Evolutionary conservation across 2,329 filamentous ascomycete genomes (phyloP).

Genomic region (Aspergillus fischeri): DNA sequence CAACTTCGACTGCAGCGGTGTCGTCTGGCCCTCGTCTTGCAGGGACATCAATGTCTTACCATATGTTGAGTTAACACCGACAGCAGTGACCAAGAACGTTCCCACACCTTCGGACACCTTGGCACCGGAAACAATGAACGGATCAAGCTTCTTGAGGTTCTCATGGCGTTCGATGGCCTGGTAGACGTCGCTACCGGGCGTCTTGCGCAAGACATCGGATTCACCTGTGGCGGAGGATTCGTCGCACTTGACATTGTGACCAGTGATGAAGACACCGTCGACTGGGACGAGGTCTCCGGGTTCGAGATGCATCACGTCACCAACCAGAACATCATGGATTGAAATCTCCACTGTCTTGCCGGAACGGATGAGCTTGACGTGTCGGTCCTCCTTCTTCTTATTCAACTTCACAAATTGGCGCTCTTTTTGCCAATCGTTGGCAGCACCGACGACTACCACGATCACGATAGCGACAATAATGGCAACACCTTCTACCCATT

Average conservation of each 20-base stretch:
- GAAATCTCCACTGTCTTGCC: slow-evolving; percentile 66
- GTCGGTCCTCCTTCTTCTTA: slow-evolving; percentile 71
- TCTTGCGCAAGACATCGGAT: slow-evolving; percentile 68
- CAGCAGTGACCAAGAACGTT: slow-evolving; percentile 69
- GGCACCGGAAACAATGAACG: slow-evolving; percentile 75
- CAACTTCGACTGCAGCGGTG: slow-evolving; percentile 72
- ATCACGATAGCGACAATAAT: slow-evolving; percentile 73
- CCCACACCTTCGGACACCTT: slow-evolving; percentile 74
- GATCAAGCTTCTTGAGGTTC: slow-evolving; percentile 63
- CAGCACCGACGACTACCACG: slow-evolving; percentile 71
- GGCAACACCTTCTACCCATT: slow-evolving; percentile 79
- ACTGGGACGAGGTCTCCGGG: slow-evolving; percentile 69
- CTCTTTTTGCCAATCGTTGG: slow-evolving; percentile 80
- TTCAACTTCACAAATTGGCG: slow-evolving; percentile 76
- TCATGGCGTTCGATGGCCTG: slow-evolving; percentile 59
- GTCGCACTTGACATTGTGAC: slow-evolving; percentile 64
- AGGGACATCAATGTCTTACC: slow-evolving; percentile 77
- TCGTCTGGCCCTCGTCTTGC: slow-evolving; percentile 71
- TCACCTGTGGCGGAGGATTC: slow-evolving; percentile 75
- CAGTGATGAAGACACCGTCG: slow-evolving; percentile 66
- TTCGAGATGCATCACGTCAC: slow-evolving; percentile 69
- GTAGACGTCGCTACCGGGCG: slow-evolving; percentile 60
- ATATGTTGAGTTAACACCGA: slow-evolving; percentile 69
- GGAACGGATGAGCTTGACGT: slow-evolving; percentile 72
- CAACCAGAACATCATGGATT: slow-evolving; percentile 67